A percentile compares a stretch with the other conserved stretches of the same genome.
Evolutionary conservation across 441 rosid genomes (phyloP).

Genomic region (Mallotus japonicus): DNA sequence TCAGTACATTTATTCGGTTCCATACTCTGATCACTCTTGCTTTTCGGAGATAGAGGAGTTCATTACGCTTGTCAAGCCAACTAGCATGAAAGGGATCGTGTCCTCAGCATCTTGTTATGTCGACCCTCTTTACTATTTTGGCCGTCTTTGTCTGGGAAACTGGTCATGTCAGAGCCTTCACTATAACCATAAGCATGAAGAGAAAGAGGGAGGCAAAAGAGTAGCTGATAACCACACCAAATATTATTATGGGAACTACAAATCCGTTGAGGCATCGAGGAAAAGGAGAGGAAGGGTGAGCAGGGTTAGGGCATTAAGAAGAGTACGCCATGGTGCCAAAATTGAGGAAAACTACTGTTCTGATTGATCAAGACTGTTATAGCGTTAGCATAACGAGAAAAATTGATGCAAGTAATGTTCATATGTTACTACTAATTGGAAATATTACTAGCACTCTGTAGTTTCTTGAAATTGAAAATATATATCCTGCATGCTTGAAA

Average conservation of each 20-base stretch:
- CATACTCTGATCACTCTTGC: conserved; percentile 79
- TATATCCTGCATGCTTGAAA: not conserved
- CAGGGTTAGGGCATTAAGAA: conserved; percentile 31
- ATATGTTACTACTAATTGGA: not conserved
- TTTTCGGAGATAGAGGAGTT: conserved; percentile 63
- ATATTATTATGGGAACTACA: conserved; percentile 21
- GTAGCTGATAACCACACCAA: conserved; percentile 22
- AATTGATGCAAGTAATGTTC: conserved; percentile 5
- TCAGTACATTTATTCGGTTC: conserved; percentile 52
- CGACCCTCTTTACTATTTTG: conserved; percentile 64
- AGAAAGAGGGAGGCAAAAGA: not conserved
- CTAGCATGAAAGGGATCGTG: conserved; percentile 63
- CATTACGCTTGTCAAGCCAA: conserved; percentile 57
- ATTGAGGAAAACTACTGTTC: conserved; percentile 29
- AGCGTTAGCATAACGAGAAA: conserved; percentile 4
- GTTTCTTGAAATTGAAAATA: not conserved
- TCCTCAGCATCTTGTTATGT: conserved; percentile 57
- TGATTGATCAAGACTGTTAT: conserved; percentile 23
- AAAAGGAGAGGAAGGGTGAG: conserved; percentile 29
- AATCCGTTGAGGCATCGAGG: conserved; percentile 17
- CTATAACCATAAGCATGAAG: conserved; percentile 21
- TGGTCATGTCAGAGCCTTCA: conserved; percentile 28
- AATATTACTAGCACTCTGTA: not conserved
- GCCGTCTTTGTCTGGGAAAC: conserved; percentile 41
- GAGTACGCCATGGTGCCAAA: conserved; percentile 35